These are phyloP conservation scores for Misopates orontium DNA, from an alignment of 257 asterid species.

Conservation along the genomic window DNA sequence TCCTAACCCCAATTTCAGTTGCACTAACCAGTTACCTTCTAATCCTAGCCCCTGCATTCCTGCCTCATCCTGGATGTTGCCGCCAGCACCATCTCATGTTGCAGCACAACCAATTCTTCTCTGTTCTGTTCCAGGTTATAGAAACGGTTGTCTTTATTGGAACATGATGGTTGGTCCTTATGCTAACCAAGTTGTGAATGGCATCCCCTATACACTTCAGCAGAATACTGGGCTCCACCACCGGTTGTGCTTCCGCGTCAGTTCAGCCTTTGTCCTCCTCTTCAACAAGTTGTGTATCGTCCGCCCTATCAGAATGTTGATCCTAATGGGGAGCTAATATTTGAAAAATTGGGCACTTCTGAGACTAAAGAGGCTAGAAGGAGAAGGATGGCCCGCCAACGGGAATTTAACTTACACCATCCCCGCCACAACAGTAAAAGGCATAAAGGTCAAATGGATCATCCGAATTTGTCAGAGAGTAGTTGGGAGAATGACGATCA, in stretches of 20 bases:
- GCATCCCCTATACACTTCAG: constrained; percentile 35
- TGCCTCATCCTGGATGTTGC: constrained; percentile 39
- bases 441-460: constrained; percentile 31
- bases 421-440: constrained; percentile 38
- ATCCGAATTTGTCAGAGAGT: constrained; percentile 25
- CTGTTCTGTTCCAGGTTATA: constrained; percentile 29
- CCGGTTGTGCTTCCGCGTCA: constrained; percentile 44
- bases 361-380: constrained; percentile 90
- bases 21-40: constrained; percentile 6
- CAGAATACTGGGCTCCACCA: constrained; percentile 42
- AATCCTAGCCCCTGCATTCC: constrained; percentile 35
- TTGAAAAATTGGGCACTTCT: constrained; percentile 62
- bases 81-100: constrained; percentile 16
- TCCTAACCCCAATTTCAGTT: constrained; percentile 34
- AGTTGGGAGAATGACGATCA: constrained; percentile 27
- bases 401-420: constrained; percentile 48
- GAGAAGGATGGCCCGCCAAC: constrained; percentile 91
- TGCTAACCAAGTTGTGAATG: constrained; percentile 38
- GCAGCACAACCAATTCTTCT: constrained; percentile 12
- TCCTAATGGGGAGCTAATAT: constrained; percentile 51
- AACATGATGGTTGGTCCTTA: constrained; percentile 24
- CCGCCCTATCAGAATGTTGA: constrained; percentile 47
- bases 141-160: constrained; percentile 31
- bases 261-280: constrained; percentile 33
- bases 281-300: constrained; percentile 37